Base-by-base conservation (phyloP, 2,329 filamentous ascomycete genomes). In the Aspergillus pseudoglaucus region DNA sequence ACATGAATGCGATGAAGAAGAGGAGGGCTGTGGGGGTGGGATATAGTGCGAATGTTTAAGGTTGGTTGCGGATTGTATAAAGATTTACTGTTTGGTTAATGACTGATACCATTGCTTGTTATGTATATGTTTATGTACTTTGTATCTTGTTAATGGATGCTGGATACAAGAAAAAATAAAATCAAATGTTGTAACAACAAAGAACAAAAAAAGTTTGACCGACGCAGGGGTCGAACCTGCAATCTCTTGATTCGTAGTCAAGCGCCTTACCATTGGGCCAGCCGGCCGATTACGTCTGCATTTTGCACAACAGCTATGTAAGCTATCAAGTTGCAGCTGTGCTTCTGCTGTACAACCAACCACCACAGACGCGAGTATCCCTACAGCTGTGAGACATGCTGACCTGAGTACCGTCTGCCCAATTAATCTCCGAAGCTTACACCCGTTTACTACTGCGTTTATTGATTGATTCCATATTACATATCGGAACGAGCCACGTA, bases 41-140 rank as follows among this genome's bases (percentile, higher is more conserved):
- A 35, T 72, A 72, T 54, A 72, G 69, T 58, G 59, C 60, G 48
- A 71, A 70, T 62, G 69, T 71, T 44, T 72, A 49, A 39, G 46
- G 17, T 9, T 39, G 1, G 15, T 39, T 17, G n/a, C 8, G 15
- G 9, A 27, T 27, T 30, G 25, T 30, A 30, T 30, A 30, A 12
- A 30, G 25, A 35, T 35, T 17, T 35, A 35, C 17, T 35, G 33
- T 14, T 39, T 30, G 25, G 25, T 30, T 30, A 30, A 30, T 30
- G 25, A 30, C 12, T 30, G 25, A 30, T 30, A 30, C 25, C 25
- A 30, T 12, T 30, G 4, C 4, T 30, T 30, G 10, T 30, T 30
- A 22, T 22, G 22, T 22, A 22, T 22, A 22, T 22, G 22, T 22
- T 22, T 30, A 12, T 12, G 25, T 30, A 12, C 10, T 10, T 30